These are phyloP conservation scores for Camelina sativa DNA, from an alignment of 345 rosid species.

Conservation along the genomic window DNA sequence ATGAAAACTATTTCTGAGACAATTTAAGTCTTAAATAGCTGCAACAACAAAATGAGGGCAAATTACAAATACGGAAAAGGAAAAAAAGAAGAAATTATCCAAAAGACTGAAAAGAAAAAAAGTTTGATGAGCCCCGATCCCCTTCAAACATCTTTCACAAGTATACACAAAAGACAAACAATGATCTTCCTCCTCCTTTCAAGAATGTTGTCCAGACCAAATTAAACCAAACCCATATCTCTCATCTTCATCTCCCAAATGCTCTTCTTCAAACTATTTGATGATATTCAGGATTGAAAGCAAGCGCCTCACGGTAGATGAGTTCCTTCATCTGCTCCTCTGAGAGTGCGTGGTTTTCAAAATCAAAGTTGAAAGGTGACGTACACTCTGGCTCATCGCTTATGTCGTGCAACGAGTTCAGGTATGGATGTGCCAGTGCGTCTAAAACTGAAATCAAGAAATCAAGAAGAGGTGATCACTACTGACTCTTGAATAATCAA, in stretches of 20 bases:
- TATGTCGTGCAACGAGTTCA: slow-evolving; percentile 82
- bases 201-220: slow-evolving; percentile 43
- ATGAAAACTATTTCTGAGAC: slow-evolving; percentile 34
- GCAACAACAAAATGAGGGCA: slow-evolving; percentile 37
- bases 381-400: slow-evolving; percentile 94
- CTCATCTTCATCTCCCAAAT: slow-evolving; percentile 22
- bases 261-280: slow-evolving; percentile 40
- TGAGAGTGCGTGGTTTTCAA: slow-evolving; percentile 85
- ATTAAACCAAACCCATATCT: slow-evolving; percentile 21
- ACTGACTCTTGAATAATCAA: neutral
- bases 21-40: slow-evolving; percentile 20
- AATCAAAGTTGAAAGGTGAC: slow-evolving; percentile 92
- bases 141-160: slow-evolving; percentile 36
- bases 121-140: slow-evolving; percentile 36
- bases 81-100: slow-evolving; percentile 2
- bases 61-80: slow-evolving; percentile 25
- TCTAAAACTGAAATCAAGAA: slow-evolving; percentile 64
- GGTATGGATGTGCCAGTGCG: slow-evolving; percentile 95
- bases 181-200: slow-evolving; percentile 12
- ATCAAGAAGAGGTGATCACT: slow-evolving; percentile 27
- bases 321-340: slow-evolving; percentile 99
- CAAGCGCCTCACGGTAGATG: slow-evolving; percentile 90
- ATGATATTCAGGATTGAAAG: slow-evolving; percentile 92
- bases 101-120: slow-evolving; percentile 20
- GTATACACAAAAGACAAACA: slow-evolving; percentile 45